Evolutionary conservation across 225 moss, liverwort and hornwort genomes (phyloP).

Genomic region (Climacium dendroides): DNA sequence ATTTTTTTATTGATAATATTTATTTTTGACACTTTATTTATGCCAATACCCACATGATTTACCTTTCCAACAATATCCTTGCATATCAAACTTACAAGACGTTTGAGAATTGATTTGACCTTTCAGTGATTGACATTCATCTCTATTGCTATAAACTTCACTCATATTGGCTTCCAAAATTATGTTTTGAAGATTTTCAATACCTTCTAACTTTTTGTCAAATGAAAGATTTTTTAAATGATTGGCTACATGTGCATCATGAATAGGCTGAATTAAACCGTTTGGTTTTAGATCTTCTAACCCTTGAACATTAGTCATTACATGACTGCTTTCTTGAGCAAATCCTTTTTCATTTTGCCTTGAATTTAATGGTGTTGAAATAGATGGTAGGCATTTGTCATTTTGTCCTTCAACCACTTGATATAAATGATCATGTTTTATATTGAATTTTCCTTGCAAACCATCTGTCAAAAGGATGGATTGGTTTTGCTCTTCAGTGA

Average conservation of each 20-base stretch:
- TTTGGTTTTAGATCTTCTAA: not conserved
- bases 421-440: conserved; percentile 15
- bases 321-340: not conserved
- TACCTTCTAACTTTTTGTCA: not conserved
- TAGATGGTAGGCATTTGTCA: not conserved
- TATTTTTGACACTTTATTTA: not conserved
- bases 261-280: not conserved
- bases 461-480: conserved; percentile 57
- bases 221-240: not conserved
- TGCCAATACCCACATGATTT: conserved; percentile 73
- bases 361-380: not conserved
- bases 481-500: conserved; percentile 24
- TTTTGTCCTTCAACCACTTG: not conserved
- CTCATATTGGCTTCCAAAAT: not conserved
- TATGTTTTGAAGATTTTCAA: not conserved
- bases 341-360: not conserved
- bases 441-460: conserved; percentile 36
- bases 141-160: not conserved
- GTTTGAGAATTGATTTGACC: conserved; percentile 29
- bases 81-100: conserved; percentile 47
- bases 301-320: not conserved
- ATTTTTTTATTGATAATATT: not conserved
- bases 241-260: not conserved
- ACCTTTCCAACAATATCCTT: conserved; percentile 74
- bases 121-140: conserved; percentile 3